Percentiles rank a stretch among this genome's conserved stretches.
These are phyloP conservation scores for Aspergillus sp. DNA, from an alignment of 2,329 filamentous ascomycete genomes.

Conservation along the genomic window DNA sequence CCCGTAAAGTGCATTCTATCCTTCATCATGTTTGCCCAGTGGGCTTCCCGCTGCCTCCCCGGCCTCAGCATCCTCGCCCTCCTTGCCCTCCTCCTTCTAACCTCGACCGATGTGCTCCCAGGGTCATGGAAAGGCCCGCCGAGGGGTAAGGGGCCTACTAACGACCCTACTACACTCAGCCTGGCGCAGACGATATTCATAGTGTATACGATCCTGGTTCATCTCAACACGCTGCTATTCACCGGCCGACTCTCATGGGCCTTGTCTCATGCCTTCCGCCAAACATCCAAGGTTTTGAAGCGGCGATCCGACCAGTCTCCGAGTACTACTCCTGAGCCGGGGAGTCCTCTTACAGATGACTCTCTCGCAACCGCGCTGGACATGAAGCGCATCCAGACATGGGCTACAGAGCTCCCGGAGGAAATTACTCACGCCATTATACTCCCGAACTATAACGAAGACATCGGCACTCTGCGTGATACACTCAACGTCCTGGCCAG, in stretches of 20 bases:
- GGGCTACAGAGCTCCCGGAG: background rate
- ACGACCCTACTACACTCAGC: constrained; percentile 13
- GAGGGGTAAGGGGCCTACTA: background rate
- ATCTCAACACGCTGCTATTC: constrained; percentile 63
- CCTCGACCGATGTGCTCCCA: constrained; percentile 21
- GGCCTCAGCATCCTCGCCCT: constrained; percentile 30
- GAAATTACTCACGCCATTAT: constrained; percentile 65
- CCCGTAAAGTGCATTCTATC: background rate
- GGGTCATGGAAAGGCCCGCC: constrained; percentile 17
- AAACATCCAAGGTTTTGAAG: constrained; percentile 21
- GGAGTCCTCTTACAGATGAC: background rate
- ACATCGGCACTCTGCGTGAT: constrained; percentile 65
- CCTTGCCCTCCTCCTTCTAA: constrained; percentile 19
- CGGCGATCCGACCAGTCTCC: constrained; percentile 22
- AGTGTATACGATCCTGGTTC: constrained; percentile 65
- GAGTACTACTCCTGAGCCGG: background rate
- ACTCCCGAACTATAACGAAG: constrained; percentile 73
- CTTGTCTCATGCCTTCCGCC: constrained; percentile 44
- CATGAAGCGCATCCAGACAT: background rate
- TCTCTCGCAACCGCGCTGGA: background rate
- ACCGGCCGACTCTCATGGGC: constrained; percentile 47
- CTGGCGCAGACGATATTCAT: constrained; percentile 50
- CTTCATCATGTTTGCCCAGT: constrained; percentile 23
- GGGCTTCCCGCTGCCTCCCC: constrained; percentile 30
- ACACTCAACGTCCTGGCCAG: constrained; percentile 68